Conservation (phyloP, 371 early-diverging fungal species). For the Mortierella sp. region DNA sequence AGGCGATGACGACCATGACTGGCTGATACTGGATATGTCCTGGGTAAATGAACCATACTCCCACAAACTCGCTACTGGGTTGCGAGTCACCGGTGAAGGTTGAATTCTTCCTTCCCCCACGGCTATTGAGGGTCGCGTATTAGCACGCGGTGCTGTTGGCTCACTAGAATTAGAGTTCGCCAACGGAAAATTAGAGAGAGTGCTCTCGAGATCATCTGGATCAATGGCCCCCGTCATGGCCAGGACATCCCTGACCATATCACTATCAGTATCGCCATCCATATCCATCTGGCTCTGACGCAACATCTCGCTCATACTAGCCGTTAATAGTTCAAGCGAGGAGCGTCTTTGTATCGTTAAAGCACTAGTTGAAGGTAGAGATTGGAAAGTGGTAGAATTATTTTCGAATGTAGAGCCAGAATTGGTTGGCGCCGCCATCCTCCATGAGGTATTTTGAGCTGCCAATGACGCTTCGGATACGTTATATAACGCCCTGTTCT, state of each 20-base stretch:
- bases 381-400: background rate
- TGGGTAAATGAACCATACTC: conserved; percentile 32
- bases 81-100: background rate
- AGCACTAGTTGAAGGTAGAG: background rate
- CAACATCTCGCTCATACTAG: conserved; percentile 26
- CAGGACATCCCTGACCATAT: conserved; percentile 46
- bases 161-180: background rate
- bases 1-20: conserved; percentile 19
- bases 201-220: conserved; percentile 33
- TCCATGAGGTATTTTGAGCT: conserved; percentile 13
- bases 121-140: conserved; percentile 12
- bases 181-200: conserved; percentile 3
- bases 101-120: conserved; percentile 36
- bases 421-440: conserved; percentile 4
- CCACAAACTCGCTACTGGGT: conserved; percentile 47
- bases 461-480: background rate
- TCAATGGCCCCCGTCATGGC: conserved; percentile 53
- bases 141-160: background rate
- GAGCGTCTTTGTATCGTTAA: background rate
- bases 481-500: background rate
- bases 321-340: conserved; percentile 4
- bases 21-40: conserved; percentile 15
- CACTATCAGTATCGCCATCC: conserved; percentile 18
- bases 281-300: conserved; percentile 35
- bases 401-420: background rate